phyloP scores from a whole-genome alignment of 129 eudicot genomes.

The Flaveria ramosissima region DNA sequence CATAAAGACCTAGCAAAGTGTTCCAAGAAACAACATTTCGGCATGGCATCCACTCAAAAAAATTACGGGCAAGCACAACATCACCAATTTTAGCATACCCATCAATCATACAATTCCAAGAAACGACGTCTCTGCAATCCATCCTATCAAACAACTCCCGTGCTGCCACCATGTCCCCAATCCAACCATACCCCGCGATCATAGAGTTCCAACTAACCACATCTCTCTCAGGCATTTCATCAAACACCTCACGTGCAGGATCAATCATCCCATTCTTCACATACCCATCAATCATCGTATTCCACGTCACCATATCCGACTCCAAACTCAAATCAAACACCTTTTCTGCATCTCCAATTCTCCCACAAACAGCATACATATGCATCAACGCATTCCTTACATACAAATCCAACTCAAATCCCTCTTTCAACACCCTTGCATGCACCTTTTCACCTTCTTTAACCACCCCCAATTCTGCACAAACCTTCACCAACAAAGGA shows the following conservation, averaged over 20 bases:
- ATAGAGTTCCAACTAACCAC: slow-evolving; percentile 60
- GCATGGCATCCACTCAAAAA: slow-evolving; percentile 47
- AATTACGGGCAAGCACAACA: slow-evolving; percentile 36
- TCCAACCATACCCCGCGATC: slow-evolving; percentile 51
- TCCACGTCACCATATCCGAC: slow-evolving; percentile 68
- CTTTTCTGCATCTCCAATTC: slow-evolving; percentile 41
- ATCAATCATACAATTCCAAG: slow-evolving; percentile 66
- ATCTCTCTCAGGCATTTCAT: slow-evolving; percentile 60
- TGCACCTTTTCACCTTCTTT: slow-evolving; percentile 58
- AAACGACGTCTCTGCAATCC: slow-evolving; percentile 55
- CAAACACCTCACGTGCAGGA: slow-evolving; percentile 48
- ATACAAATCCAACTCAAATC: slow-evolving; percentile 65
- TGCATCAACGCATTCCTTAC: slow-evolving; percentile 49
- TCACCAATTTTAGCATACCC: slow-evolving; percentile 57
- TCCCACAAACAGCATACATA: slow-evolving; percentile 54
- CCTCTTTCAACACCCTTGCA: slow-evolving; percentile 43
- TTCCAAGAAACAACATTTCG: slow-evolving; percentile 59
- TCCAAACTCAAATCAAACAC: slow-evolving; percentile 55
- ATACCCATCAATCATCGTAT: slow-evolving; percentile 65
- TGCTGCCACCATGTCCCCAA: slow-evolving; percentile 50
- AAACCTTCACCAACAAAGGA: slow-evolving; percentile 55
- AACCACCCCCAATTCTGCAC: slow-evolving; percentile 42
- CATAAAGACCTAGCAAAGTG: slow-evolving; percentile 53
- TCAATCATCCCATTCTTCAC: slow-evolving; percentile 55
- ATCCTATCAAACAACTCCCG: slow-evolving; percentile 53